Evolutionary conservation across 2,329 filamentous ascomycete genomes (phyloP), one percentile per base, ranked within the genome.

Genomic region (Aureobasidium namibiae): DNA sequence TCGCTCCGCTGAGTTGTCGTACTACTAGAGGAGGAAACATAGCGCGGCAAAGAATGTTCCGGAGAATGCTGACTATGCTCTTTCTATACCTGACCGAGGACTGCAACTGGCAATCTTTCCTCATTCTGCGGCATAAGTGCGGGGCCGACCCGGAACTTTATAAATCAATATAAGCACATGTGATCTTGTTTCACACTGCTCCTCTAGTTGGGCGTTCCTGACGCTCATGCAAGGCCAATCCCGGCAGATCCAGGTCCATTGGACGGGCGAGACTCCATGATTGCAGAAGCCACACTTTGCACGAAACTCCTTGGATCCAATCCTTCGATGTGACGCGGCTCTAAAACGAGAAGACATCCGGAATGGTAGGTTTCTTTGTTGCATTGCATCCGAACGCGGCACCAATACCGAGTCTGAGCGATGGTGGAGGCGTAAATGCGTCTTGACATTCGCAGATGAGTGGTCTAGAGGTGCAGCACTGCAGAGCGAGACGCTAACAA

Each of bases 171-270:
- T 31, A 41, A 31, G 18, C 36, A 42, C 50, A 42, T 54, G 50
- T 41, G 50, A 54, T 54, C 13, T 18, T 54, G 50, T 54, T 54
- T 54, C 50, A 54, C 50, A 16, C 41, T 31, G 36, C 34, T 18
- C 31, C 24, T 13, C 10, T 11, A 24, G 3, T n/a, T 46, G 13
- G 24, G 9, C 49, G 49, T 53, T 29, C 36, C 49, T 41, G 36
- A 42, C 24, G 7, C 33, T 42, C 38, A 41, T 54, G 50, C 50
- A 41, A 41, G 50, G 36, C n/a, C 50, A 54, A 54, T 42, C 50
- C 24, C 29, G 13, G 50, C 14, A 42, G 36, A 33, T 36, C 36
- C 14, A 41, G 11, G 11, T 42, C 26, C 26, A 41, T 7, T 54
- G 36, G 50, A 21, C 29, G 16, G n/a, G 38, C 18, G 36, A 42